Base-by-base conservation (phyloP, 257 asterid species). In the Scutellaria baicalensis region DNA sequence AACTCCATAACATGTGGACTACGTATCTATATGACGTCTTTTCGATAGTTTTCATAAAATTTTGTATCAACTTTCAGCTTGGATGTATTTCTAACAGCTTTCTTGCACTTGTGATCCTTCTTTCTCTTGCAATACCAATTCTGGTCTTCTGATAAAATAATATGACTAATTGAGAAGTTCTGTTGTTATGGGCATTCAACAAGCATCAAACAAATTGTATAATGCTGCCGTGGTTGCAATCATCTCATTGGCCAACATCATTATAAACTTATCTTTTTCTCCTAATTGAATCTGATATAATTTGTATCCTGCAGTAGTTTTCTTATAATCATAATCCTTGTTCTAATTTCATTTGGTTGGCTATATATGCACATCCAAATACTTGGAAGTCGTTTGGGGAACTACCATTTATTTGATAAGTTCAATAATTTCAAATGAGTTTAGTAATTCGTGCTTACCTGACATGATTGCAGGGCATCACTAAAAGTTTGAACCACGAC, bases 401-500 rank as follows among this genome's bases (percentile, higher is more conserved):
- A 42, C 70, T 38, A 8, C 60, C 27, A 49, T 40, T 51, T 51
- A 11, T 50, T 33, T 69, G 56, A 27, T 44, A 31, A 44, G 33
- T 14, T 17, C 6, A 18, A 54, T 57, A 45, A 48, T 67, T 58
- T 63, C 45, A 27, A 60, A 57, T 54, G 43, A 36, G 12, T 16
- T 8, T 27, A 23, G 64, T 68, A 68, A 48, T 70, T 33, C 18
- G 18, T 67, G 51, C 68, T 64, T 44, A 20, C 47, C 52, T 52
- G 14, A 63, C 55, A 58, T 76, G 74, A 63, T 63, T 77, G 72
- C 86, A 93, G 98, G 90, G 97, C 23, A 75, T 84, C 20, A 73
- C 90, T 36, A 87, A 85, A 80, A 88, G 93, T 68, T 83, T 93
- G 79, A 79, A 87, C 70, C 86, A 55, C 72, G 95, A 93, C 40